Evolutionary conservation across 176 grass and related monocot genomes (phyloP).

Genomic region (Aechmea fasciata): DNA sequence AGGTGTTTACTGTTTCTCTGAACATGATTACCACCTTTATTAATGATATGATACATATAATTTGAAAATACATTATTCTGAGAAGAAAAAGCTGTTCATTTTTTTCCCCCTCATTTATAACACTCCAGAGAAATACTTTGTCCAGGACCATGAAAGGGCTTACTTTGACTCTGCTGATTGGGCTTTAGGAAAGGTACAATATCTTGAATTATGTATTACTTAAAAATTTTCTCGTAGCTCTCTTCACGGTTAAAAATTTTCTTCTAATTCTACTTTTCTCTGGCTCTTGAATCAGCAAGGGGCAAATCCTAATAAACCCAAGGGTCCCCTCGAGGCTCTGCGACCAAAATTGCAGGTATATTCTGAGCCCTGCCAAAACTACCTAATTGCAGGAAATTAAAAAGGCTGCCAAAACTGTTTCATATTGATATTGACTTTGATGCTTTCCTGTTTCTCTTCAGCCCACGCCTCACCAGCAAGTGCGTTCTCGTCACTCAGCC

Average conservation of each 20-base stretch:
- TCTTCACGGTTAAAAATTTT: not conserved
- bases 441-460: conserved; percentile 23
- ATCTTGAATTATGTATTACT: not conserved
- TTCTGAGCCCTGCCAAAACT: not conserved
- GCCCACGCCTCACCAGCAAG: conserved; percentile 69
- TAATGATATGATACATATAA: not conserved
- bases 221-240: not conserved
- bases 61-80: not conserved
- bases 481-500: conserved; percentile 39
- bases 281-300: conserved; percentile 53
- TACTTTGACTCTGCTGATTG: conserved; percentile 98
- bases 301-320: conserved; percentile 61
- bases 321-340: conserved; percentile 90
- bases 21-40: not conserved
- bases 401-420: not conserved
- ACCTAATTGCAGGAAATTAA: not conserved
- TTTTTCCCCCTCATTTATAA: not conserved
- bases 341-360: conserved; percentile 78
- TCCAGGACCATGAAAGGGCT: conserved; percentile 85
- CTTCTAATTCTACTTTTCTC: conserved; percentile 7
- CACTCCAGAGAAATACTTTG: conserved; percentile 12
- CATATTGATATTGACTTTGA: conserved; percentile 13
- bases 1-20: conserved; percentile 31
- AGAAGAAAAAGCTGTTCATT: not conserved
- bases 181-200: conserved; percentile 83